Percentiles rank a stretch among this genome's conserved stretches.
These are phyloP conservation scores for Strobilomyces dryophilus DNA, from an alignment of 768 basidiomycete genomes.

Conservation along the genomic window DNA sequence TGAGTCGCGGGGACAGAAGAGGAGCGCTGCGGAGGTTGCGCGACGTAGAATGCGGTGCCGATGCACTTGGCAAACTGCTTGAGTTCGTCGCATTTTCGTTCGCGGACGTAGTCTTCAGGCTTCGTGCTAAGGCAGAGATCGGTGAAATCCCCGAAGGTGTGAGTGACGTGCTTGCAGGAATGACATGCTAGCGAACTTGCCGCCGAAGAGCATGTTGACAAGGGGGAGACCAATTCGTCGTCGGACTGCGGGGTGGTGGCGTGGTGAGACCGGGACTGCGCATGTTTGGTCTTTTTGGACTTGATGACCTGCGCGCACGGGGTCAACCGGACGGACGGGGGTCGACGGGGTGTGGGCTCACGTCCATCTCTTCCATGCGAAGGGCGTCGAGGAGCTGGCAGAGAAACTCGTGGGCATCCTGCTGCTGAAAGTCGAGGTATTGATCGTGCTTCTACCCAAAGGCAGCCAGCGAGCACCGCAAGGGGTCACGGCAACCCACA, in stretches of 20 bases:
- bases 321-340: not conserved
- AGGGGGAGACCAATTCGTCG: constrained; percentile 64
- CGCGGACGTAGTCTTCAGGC: constrained; percentile 69
- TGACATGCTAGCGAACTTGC: constrained; percentile 88
- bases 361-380: constrained; percentile 93
- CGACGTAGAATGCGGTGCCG: constrained; percentile 23
- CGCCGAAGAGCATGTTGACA: constrained; percentile 88
- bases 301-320: constrained; percentile 54
- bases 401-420: constrained; percentile 93
- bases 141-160: constrained; percentile 78
- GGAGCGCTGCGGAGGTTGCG: constrained; percentile 41
- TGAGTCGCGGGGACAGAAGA: constrained; percentile 55
- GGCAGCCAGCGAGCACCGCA: no score
- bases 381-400: constrained; percentile 87
- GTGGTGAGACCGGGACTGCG: not conserved
- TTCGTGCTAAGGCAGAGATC: constrained; percentile 90
- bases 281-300: constrained; percentile 24
- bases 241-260: not conserved
- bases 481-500: no score
- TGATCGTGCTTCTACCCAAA: constrained; percentile 89
- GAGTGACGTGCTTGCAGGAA: constrained; percentile 88
- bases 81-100: constrained; percentile 73
- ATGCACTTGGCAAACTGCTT: constrained; percentile 70
- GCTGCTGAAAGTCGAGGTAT: constrained; percentile 92
- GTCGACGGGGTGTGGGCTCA: constrained; percentile 31